Conservation (phyloP, 257 asterid species). For the Solanum bukasovii region DNA sequence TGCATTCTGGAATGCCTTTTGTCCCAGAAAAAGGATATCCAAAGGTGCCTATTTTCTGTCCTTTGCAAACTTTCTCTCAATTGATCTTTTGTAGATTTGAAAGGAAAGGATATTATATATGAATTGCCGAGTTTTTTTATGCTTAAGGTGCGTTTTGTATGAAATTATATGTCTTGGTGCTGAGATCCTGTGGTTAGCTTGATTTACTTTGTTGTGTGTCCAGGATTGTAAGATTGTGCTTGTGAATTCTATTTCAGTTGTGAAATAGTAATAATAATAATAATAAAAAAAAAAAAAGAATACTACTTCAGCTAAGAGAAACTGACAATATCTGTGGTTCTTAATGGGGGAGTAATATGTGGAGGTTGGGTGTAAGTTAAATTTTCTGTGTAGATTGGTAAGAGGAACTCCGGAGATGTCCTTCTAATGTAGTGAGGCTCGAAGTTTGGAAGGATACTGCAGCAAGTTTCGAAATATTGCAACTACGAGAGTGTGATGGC, state of each 20-base stretch:
- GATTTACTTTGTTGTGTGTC: neutral
- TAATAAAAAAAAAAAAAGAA: too few species aligned
- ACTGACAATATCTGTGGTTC: neutral
- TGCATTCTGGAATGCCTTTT: constrained; percentile 85
- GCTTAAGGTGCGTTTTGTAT: neutral
- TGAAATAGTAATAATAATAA: too few species aligned
- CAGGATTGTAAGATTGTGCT: neutral
- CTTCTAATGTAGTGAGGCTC: too few species aligned
- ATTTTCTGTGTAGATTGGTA: neutral
- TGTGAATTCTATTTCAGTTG: neutral
- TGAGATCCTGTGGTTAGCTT: neutral
- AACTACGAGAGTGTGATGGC: neutral
- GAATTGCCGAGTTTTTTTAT: neutral
- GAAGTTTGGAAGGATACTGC: neutral
- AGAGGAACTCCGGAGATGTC: neutral
- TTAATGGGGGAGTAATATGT: neutral
- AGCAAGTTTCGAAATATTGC: neutral
- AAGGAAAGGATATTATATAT: neutral
- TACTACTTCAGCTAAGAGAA: neutral
- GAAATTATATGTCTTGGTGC: neutral
- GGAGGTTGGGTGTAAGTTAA: neutral
- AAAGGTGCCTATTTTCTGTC: constrained; percentile 32
- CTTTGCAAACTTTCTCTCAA: neutral
- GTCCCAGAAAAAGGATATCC: constrained; percentile 84
- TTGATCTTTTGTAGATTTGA: neutral